Conservation (phyloP, 2,329 filamentous ascomycete species). For the Pyrenophora teres region DNA sequence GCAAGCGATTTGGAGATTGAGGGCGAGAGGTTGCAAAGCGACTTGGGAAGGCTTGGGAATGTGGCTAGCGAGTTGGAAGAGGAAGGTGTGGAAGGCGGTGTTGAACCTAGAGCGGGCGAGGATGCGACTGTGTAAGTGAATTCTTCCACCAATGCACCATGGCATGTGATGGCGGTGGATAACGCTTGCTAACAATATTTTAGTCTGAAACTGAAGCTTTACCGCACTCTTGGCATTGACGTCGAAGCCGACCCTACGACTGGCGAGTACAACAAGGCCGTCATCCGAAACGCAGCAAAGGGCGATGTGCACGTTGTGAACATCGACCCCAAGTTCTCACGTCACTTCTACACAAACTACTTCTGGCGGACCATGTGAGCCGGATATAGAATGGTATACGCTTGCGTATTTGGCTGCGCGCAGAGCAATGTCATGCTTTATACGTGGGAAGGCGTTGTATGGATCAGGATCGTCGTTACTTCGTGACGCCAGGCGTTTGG, state of each 20-base stretch:
- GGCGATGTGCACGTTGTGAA: slow-evolving; percentile 95
- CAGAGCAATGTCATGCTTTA: background rate
- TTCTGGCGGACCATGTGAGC: slow-evolving; percentile 84
- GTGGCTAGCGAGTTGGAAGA: slow-evolving; percentile 81
- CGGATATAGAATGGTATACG: background rate
- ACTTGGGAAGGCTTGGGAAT: slow-evolving; percentile 74
- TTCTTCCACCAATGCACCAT: no score
- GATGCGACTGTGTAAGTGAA: slow-evolving; percentile 55
- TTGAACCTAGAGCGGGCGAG: slow-evolving; percentile 56
- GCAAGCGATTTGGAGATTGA: slow-evolving; percentile 90
- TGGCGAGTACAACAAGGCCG: slow-evolving; percentile 82
- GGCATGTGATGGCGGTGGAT: no score
- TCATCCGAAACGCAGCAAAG: slow-evolving; percentile 82
- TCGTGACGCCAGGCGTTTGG: background rate
- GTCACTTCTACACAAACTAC: slow-evolving; percentile 92
- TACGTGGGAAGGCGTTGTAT: background rate
- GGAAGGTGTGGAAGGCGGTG: slow-evolving; percentile 80
- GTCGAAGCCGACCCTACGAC: slow-evolving; percentile 74
- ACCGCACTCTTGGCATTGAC: slow-evolving; percentile 87
- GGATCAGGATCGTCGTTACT: background rate
- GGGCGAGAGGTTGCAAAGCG: slow-evolving; percentile 83
- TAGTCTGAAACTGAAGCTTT: slow-evolving; percentile 85
- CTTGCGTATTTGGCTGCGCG: background rate
- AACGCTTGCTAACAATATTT: background rate
- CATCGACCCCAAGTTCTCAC: slow-evolving; percentile 88